phyloP scores from a whole-genome alignment of 2,329 filamentous ascomycete genomes.

The Microcera coccophila region DNA sequence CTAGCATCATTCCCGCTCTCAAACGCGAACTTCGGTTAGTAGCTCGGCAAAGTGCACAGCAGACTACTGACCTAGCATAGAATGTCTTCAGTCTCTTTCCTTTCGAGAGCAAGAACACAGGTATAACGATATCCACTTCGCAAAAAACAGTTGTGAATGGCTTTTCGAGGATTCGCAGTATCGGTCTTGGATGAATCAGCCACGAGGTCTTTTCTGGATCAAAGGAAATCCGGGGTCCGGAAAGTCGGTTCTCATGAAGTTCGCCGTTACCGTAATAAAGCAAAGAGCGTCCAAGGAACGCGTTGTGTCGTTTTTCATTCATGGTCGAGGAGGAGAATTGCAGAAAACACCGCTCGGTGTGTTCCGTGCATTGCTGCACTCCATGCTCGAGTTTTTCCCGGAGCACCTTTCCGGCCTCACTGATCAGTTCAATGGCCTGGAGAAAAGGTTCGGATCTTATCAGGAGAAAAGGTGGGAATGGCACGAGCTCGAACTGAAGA shows the following conservation, averaged over 20 bases:
- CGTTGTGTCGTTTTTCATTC: conserved; percentile 4
- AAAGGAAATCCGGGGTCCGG: conserved; percentile 6
- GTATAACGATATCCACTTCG: conserved; percentile 2
- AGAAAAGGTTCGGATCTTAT: not conserved
- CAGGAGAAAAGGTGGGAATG: conserved; percentile 2
- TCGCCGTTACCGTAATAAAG: not conserved
- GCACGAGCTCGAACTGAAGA: not conserved
- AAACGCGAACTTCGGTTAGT: not conserved
- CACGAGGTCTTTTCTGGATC: conserved; percentile 6
- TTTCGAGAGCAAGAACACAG: conserved; percentile 5
- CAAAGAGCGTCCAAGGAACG: not conserved
- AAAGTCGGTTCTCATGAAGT: conserved; percentile 6
- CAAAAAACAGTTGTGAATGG: conserved; percentile 3
- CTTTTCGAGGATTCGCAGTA: conserved; percentile 4
- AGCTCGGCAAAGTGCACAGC: not conserved
- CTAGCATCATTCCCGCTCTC: not conserved
- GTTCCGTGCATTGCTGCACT: conserved; percentile 3
- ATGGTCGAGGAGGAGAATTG: conserved; percentile 2
- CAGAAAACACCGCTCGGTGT: conserved; percentile 3
- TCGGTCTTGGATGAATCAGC: conserved; percentile 3
- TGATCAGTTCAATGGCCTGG: not conserved
- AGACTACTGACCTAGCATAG: conserved; percentile 1
- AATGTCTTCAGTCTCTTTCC: conserved; percentile 3
- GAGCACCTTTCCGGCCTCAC: not conserved
- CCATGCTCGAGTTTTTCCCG: not conserved